Evolutionary conservation across 164 flowering plant species (phyloP).

Genomic region (Nelumbo lutea): DNA sequence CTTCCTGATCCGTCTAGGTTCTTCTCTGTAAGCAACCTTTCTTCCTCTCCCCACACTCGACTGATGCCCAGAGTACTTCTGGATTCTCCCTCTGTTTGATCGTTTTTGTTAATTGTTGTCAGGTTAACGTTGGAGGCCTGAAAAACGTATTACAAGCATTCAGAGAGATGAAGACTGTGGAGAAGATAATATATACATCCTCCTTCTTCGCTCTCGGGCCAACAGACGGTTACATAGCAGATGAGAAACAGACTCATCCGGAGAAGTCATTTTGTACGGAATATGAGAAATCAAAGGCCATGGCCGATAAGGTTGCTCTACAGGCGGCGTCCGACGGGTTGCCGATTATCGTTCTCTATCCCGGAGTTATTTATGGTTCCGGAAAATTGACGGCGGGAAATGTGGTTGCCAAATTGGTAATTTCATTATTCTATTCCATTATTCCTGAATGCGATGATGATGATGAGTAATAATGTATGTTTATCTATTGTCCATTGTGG

Average conservation of each 20-base stretch:
- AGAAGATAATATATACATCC: conserved; percentile 84
- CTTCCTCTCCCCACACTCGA: background rate
- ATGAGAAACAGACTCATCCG: conserved; percentile 72
- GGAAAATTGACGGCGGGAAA: conserved; percentile 87
- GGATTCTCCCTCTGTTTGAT: background rate
- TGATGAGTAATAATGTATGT: no score
- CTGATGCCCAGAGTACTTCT: no score
- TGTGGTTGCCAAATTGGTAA: conserved; percentile 64
- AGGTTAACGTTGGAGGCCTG: conserved; percentile 89
- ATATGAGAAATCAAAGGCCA: conserved; percentile 85
- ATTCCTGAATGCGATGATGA: no score
- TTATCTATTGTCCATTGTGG: no score
- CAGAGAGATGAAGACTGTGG: conserved; percentile 48
- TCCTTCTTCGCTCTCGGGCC: conserved; percentile 92
- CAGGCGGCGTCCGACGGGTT: conserved; percentile 76
- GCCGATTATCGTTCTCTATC: conserved; percentile 68
- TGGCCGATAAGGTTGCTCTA: conserved; percentile 77
- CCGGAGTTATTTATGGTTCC: conserved; percentile 88
- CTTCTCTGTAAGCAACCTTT: conserved; percentile 44
- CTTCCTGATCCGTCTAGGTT: conserved; percentile 75
- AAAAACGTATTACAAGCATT: conserved; percentile 67
- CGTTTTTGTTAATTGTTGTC: background rate
- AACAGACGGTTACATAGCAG: conserved; percentile 72
- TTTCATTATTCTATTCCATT: background rate
- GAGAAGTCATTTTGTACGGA: conserved; percentile 82